Conservation (phyloP, 441 rosid genomes). For the Rhodomyrtus psidioides region DNA sequence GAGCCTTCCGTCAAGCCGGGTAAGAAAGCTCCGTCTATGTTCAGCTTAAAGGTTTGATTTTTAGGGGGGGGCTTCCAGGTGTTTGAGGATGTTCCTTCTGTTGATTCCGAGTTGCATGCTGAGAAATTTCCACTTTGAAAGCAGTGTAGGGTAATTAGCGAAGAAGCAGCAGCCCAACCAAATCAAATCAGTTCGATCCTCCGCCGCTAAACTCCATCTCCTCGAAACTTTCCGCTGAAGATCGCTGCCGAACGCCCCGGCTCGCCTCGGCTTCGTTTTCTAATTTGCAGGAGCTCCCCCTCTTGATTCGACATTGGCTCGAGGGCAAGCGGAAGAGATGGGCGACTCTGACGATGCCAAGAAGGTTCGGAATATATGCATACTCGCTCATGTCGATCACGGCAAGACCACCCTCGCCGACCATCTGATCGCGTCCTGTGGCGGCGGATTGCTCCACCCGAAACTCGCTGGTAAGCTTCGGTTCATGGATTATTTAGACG, state of each 20-base stretch:
- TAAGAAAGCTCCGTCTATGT: no score
- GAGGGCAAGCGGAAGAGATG: conserved; percentile 16
- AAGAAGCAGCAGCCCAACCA: not conserved
- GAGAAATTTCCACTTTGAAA: no score
- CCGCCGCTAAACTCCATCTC: not conserved
- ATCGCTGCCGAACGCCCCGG: not conserved
- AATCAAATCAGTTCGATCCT: not conserved
- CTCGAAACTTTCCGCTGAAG: not conserved
- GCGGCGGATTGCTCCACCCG: conserved; percentile 79
- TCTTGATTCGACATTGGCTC: not conserved
- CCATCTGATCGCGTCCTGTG: conserved; percentile 78
- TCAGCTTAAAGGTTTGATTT: no score
- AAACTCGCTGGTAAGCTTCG: conserved; percentile 86
- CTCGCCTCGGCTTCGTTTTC: not conserved
- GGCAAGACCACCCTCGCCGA: conserved; percentile 96
- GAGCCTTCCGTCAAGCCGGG: no score
- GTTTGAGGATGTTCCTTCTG: no score
- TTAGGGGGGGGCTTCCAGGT: no score
- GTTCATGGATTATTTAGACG: conserved; percentile 89
- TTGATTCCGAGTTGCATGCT: no score
- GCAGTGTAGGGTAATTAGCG: not conserved
- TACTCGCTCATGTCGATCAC: conserved; percentile 92
- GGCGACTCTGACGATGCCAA: conserved; percentile 42
- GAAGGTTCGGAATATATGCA: conserved; percentile 70
- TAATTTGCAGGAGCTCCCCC: not conserved